Conservation (phyloP, 2,329 filamentous ascomycete species). For the Coniosporium tulheliwenetii region DNA sequence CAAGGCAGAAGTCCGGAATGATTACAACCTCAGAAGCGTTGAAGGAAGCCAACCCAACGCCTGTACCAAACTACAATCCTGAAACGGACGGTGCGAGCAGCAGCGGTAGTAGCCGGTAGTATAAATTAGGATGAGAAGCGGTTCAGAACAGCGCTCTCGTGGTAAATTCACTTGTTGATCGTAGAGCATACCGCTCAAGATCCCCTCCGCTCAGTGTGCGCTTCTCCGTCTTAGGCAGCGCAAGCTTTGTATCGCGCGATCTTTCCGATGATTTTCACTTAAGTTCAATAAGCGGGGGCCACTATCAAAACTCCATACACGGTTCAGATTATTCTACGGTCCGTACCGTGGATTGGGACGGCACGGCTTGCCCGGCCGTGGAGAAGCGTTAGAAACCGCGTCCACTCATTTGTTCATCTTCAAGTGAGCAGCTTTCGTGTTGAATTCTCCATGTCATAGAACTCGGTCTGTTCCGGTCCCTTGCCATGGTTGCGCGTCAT, state of each 20-base stretch:
- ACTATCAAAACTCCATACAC: neutral
- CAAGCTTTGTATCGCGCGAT: neutral
- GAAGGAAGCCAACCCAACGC: conserved; percentile 10
- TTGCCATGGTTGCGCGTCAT: neutral
- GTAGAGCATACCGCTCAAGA: neutral
- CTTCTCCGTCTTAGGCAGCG: too few species aligned
- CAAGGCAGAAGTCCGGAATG: conserved; percentile 6
- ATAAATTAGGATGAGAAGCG: neutral
- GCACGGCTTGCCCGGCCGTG: neutral
- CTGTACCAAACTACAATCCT: conserved; percentile 3
- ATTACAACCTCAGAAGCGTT: conserved; percentile 5
- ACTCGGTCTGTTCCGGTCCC: neutral
- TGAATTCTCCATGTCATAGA: neutral
- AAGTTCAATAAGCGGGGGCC: neutral
- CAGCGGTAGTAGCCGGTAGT: neutral
- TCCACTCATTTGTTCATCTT: too few species aligned
- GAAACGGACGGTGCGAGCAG: neutral
- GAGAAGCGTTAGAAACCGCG: too few species aligned
- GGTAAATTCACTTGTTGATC: neutral
- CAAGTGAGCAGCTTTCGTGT: too few species aligned
- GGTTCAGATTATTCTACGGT: neutral
- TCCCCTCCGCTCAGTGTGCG: too few species aligned
- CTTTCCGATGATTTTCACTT: neutral
- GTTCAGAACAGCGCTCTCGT: neutral
- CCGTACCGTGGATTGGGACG: neutral